phyloP scores from a whole-genome alignment of 148 eudicot species.

The Cornus controversa region DNA sequence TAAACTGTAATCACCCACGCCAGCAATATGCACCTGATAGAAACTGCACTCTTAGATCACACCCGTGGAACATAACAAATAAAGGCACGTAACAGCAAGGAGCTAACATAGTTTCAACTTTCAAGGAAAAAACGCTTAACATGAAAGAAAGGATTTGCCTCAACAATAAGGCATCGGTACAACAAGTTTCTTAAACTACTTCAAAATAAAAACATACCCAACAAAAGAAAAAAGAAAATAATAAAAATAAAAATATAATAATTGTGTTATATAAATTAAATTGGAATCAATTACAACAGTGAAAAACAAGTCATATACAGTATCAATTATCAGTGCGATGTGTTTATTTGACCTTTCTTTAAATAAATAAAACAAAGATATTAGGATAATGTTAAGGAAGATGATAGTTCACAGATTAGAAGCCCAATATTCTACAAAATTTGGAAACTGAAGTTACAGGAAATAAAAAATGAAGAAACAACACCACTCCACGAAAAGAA shows the following conservation, averaged over 20 bases:
- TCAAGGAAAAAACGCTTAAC: not conserved
- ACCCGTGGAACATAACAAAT: not conserved
- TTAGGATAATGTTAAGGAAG: not conserved
- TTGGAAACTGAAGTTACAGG: not conserved
- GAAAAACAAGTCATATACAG: not conserved
- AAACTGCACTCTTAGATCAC: slow-evolving; percentile 12
- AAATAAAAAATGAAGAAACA: no score
- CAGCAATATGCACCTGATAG: slow-evolving; percentile 87
- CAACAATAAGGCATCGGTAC: not conserved
- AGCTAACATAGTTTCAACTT: not conserved
- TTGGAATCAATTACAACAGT: no score
- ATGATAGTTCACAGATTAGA: no score
- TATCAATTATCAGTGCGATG: not conserved
- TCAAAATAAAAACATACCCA: not conserved
- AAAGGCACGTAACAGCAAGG: not conserved
- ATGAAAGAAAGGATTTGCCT: not conserved
- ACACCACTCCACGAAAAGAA: not conserved
- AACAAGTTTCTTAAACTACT: no score
- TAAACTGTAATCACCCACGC: slow-evolving; percentile 83
- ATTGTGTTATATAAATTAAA: not conserved
- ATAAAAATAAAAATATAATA: not conserved
- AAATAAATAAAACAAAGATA: not conserved
- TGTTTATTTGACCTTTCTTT: not conserved
- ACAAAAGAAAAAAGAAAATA: not conserved
- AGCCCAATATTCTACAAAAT: not conserved